phyloP scores from a whole-genome alignment of 2,329 filamentous ascomycete genomes.

The Alternaria alternata region DNA sequence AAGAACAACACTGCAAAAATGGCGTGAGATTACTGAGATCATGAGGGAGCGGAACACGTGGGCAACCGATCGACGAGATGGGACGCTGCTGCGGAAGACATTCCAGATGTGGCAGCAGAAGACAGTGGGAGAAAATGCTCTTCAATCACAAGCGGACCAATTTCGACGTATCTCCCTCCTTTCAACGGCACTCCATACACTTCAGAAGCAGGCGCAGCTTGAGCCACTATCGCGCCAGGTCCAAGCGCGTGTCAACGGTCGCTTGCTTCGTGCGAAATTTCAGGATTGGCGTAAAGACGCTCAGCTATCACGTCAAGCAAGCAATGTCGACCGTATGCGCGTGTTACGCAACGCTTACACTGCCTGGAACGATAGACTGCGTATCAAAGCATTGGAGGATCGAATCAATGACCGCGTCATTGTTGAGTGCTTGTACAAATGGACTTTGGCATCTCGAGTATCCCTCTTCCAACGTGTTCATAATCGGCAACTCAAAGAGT shows the following conservation, averaged over 20 bases:
- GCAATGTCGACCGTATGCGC: slow-evolving; percentile 60
- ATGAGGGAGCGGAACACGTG: slow-evolving; percentile 37
- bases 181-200: slow-evolving; percentile 25
- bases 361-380: slow-evolving; percentile 68
- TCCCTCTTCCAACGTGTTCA: slow-evolving; percentile 52
- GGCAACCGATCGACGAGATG: slow-evolving; percentile 32
- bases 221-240: slow-evolving; percentile 56
- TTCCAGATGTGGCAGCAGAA: slow-evolving; percentile 36
- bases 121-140: slow-evolving; percentile 27
- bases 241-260: slow-evolving; percentile 53
- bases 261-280: slow-evolving; percentile 58
- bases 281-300: slow-evolving; percentile 59
- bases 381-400: slow-evolving; percentile 60
- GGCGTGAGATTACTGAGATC: slow-evolving; percentile 36
- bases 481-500: slow-evolving; percentile 40
- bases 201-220: slow-evolving; percentile 54
- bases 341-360: slow-evolving; percentile 66
- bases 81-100: slow-evolving; percentile 35
- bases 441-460: slow-evolving; percentile 62
- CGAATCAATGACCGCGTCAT: slow-evolving; percentile 65
- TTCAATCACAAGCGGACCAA: slow-evolving; percentile 48
- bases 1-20: slow-evolving; percentile 35
- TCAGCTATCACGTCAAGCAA: slow-evolving; percentile 57
- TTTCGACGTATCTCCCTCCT: slow-evolving; percentile 41
- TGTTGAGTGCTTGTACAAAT: slow-evolving; percentile 66